Evolutionary conservation across 176 grass and related monocot genomes (phyloP).

Genomic region (Carex kokanica): DNA sequence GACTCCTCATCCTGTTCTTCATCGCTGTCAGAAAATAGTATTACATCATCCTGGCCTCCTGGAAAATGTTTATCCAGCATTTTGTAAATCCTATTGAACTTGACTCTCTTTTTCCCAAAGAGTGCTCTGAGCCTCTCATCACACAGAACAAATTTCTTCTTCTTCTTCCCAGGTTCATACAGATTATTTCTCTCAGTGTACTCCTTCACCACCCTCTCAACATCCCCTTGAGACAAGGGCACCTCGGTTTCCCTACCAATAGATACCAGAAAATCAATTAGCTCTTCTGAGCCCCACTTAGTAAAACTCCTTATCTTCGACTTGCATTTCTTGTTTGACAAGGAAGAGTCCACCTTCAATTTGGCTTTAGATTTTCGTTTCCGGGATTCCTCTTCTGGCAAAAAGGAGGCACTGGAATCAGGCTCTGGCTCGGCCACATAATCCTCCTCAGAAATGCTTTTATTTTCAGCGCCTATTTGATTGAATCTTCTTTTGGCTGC

Average conservation of each 20-base stretch:
- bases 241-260: constrained; percentile 46
- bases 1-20: constrained; percentile 39
- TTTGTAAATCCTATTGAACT: constrained; percentile 47
- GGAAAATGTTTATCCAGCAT: constrained; percentile 64
- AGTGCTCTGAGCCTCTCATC: constrained; percentile 50
- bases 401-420: constrained; percentile 31
- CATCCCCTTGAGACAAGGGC: constrained; percentile 48
- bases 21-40: constrained; percentile 35
- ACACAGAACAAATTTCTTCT: constrained; percentile 56
- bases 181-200: constrained; percentile 62
- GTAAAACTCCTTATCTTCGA: constrained; percentile 57
- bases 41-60: constrained; percentile 50
- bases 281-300: constrained; percentile 69
- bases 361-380: constrained; percentile 32
- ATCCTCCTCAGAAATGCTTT: constrained; percentile 41
- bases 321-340: constrained; percentile 39
- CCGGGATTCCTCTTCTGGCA: constrained; percentile 28
- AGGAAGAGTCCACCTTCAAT: constrained; percentile 7
- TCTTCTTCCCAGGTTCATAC: constrained; percentile 42
- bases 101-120: constrained; percentile 70
- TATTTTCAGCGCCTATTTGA: constrained; percentile 38
- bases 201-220: constrained; percentile 51
- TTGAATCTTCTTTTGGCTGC: constrained; percentile 37
- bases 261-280: constrained; percentile 58
- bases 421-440: constrained; percentile 11